Percentiles rank a stretch among this genome's conserved stretches.
Evolutionary conservation across 2,329 filamentous ascomycete genomes (phyloP).

Genomic region (Didymella sp.): DNA sequence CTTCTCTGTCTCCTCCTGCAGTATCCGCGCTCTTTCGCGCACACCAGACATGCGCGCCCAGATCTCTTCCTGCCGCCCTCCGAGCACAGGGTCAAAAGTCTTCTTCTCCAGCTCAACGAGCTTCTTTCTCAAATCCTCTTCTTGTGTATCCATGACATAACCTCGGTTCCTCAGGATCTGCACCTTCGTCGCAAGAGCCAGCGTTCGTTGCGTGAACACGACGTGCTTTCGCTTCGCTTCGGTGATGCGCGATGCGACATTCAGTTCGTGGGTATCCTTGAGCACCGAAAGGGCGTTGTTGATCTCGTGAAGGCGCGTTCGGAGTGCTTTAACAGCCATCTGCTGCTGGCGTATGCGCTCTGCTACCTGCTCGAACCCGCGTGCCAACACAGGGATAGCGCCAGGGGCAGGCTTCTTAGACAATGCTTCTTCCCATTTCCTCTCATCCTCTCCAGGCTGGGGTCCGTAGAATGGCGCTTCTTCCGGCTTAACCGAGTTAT

Average conservation of each 20-base stretch:
- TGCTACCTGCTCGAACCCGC: constrained; percentile 75
- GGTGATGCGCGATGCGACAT: constrained; percentile 74
- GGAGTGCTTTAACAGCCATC: constrained; percentile 71
- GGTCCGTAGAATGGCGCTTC: constrained; percentile 80
- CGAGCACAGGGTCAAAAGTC: constrained; percentile 76
- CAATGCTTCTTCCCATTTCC: constrained; percentile 84
- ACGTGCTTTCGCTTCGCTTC: constrained; percentile 76
- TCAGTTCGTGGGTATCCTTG: constrained; percentile 77
- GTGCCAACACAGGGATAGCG: constrained; percentile 77
- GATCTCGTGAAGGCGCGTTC: constrained; percentile 77
- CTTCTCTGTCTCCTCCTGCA: constrained; percentile 77
- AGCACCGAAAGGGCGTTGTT: constrained; percentile 76
- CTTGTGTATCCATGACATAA: constrained; percentile 78
- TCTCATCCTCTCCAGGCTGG: constrained; percentile 71
- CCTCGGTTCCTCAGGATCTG: constrained; percentile 82
- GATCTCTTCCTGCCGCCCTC: constrained; percentile 80
- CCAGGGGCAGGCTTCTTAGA: constrained; percentile 78
- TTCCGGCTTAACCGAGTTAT: constrained; percentile 80
- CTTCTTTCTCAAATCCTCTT: constrained; percentile 78
- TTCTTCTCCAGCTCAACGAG: constrained; percentile 71
- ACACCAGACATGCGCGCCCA: constrained; percentile 82
- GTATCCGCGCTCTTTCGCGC: constrained; percentile 72
- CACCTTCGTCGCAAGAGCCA: constrained; percentile 78
- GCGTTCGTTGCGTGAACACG: constrained; percentile 73
- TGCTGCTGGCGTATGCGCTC: constrained; percentile 76